These are phyloP conservation scores for Fusarium penzigii DNA, from an alignment of 2,329 filamentous ascomycete species.

Conservation along the genomic window DNA sequence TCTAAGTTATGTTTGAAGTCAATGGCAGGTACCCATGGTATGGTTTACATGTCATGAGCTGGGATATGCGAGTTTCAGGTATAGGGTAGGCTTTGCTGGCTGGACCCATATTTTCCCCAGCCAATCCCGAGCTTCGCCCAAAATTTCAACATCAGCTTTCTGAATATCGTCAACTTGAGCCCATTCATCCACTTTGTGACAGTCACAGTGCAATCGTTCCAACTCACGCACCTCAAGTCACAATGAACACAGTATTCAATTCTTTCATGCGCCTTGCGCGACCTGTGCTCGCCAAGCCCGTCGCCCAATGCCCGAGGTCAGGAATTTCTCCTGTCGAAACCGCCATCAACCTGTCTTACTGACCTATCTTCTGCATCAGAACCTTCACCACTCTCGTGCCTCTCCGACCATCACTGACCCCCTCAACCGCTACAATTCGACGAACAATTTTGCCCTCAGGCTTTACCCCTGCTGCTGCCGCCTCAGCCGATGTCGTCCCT, in stretches of 20 bases:
- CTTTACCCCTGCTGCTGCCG: slow-evolving; percentile 33
- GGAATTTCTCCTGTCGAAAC: background rate
- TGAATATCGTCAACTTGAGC: slow-evolving; percentile 19
- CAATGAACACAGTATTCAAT: slow-evolving; percentile 30
- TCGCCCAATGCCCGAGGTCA: slow-evolving; percentile 29
- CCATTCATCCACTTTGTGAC: slow-evolving; percentile 16
- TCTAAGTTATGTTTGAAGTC: no score
- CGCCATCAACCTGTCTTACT: slow-evolving; percentile 4
- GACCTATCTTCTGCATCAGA: slow-evolving; percentile 28
- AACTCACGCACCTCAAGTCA: slow-evolving; percentile 8
- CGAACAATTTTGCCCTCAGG: slow-evolving; percentile 29
- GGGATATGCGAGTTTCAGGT: background rate
- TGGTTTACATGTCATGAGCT: no score
- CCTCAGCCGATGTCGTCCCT: slow-evolving; percentile 47
- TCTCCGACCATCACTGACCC: slow-evolving; percentile 49
- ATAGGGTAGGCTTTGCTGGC: slow-evolving; percentile 15
- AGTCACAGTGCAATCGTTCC: slow-evolving; percentile 11
- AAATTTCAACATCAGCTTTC: slow-evolving; percentile 26
- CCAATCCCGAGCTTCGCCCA: slow-evolving; percentile 24
- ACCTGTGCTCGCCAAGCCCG: slow-evolving; percentile 27
- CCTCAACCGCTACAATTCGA: slow-evolving; percentile 34
- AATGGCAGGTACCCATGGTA: no score
- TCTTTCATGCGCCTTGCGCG: slow-evolving; percentile 35
- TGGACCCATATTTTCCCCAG: slow-evolving; percentile 7
- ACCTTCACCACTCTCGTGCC: slow-evolving; percentile 51